Evolutionary conservation across 768 basidiomycete genomes (phyloP).

Genomic region (Mycena polygramma): DNA sequence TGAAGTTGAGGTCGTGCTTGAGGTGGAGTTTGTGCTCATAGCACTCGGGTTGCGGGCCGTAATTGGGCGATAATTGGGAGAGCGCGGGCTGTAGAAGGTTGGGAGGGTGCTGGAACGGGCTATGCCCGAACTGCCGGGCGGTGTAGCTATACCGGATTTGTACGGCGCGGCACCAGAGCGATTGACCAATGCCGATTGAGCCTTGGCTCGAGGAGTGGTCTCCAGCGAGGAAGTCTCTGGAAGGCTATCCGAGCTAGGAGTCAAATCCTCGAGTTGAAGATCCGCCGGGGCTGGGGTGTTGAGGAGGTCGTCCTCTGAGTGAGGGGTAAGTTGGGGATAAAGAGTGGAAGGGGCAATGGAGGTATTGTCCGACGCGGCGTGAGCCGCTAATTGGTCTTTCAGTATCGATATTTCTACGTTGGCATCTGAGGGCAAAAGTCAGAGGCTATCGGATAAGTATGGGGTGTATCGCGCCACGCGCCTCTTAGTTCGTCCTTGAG

Average conservation of each 20-base stretch:
- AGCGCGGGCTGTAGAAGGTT: conserved; percentile 63
- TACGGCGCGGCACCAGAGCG: conserved; percentile 63
- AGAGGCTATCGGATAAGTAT: conserved; percentile 7
- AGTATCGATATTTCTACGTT: conserved; percentile 88
- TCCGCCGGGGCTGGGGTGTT: conserved; percentile 71
- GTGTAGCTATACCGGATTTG: conserved; percentile 58
- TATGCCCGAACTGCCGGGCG: conserved; percentile 59
- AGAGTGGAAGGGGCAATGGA: conserved; percentile 52
- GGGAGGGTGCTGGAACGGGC: conserved; percentile 72
- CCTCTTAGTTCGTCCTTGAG: conserved; percentile 95
- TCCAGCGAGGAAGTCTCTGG: conserved; percentile 49
- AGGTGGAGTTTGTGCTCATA: conserved; percentile 55
- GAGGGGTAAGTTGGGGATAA: conserved; percentile 44
- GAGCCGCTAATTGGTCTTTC: conserved; percentile 74
- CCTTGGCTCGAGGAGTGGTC: conserved; percentile 54
- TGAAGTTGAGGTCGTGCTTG: conserved; percentile 69
- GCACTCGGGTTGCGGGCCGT: conserved; percentile 54
- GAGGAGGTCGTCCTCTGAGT: conserved; percentile 70
- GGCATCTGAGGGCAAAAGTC: conserved; percentile 67
- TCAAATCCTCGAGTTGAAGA: conserved; percentile 70
- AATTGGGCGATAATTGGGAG: conserved; percentile 55
- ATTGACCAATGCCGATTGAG: conserved; percentile 62
- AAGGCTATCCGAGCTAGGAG: conserved; percentile 56
- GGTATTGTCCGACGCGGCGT: conserved; percentile 38
- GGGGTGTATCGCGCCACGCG: conserved; percentile 46